These are phyloP conservation scores for Neurospora tetraspora DNA, from an alignment of 495 filamentous ascomycete species.

Conservation along the genomic window DNA sequence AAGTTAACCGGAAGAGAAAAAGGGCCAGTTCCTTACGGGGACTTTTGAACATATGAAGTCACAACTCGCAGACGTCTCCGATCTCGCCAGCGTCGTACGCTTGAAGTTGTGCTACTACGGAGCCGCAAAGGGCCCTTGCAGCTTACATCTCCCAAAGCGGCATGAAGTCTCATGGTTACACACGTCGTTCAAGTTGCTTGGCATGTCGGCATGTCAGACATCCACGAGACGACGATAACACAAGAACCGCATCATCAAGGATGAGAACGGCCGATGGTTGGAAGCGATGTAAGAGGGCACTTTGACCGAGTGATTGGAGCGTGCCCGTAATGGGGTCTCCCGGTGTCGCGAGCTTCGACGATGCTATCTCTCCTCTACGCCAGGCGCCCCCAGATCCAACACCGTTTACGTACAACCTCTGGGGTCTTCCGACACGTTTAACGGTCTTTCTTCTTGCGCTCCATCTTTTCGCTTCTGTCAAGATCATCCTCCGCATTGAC, in stretches of 20 bases:
- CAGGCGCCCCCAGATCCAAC: not conserved
- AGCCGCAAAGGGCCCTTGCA: not conserved
- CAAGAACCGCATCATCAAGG: not conserved
- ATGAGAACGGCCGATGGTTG: not conserved
- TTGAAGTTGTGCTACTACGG: not conserved
- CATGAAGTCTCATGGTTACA: not conserved
- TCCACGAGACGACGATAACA: not conserved
- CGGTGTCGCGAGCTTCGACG: not conserved
- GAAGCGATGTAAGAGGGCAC: not conserved
- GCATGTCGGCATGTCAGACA: not conserved
- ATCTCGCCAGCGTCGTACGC: fast-evolving
- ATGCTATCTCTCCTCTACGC: not conserved
- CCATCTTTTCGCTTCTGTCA: not conserved
- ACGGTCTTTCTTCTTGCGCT: not conserved
- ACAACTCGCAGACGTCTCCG: not conserved
- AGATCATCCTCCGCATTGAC: not conserved
- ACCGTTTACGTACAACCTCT: not conserved
- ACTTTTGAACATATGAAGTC: not conserved
- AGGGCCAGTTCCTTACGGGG: too few species aligned
- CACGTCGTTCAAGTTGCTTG: not conserved
- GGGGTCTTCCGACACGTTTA: not conserved
- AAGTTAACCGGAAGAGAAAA: too few species aligned
- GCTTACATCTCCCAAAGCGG: not conserved
- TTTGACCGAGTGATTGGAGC: not conserved
- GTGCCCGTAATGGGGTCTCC: too few species aligned